Base-by-base conservation (phyloP, 192 early-diverging fungal genomes). In the Chytriomyces sp. region DNA sequence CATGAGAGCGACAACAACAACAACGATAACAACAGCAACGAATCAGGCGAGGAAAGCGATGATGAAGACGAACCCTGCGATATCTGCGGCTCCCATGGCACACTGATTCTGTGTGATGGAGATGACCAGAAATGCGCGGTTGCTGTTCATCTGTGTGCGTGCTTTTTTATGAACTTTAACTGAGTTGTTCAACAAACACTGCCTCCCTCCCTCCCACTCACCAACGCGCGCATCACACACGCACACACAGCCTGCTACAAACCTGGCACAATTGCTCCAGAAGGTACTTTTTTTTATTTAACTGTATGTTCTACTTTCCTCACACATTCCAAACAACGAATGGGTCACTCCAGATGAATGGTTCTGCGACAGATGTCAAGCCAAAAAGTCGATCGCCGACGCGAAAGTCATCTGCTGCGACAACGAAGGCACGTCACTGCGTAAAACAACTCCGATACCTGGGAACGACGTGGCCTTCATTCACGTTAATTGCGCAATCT, bases 71-170 rank as follows among this genome's bases (percentile, higher is more conserved):
- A 47, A 6, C 43, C 26, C n/a, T 71, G 69, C 44, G 10, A 9
- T 35, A 26, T 71, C 18, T 71, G 69, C 35, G 47, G 20, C 2
- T 57, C 69, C 49, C 69, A 71, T 26, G 69, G 69, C 8, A 71
- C 69, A 9, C 23, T 71, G 69, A 45, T 71, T n/a, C 69, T 71
- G 3, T 71, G 69, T 26, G 69, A 71, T 60, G 69, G 69, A 9
- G 69, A 57, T 8, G 35, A 50, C 50, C 11, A 16, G 9, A 48
- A 47, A 23, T 71, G 69, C 69, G 20, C 20, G 57, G 23, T 71
- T 20, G 69, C 69, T 26, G 69, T 71, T 8, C 69, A 71, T 60
- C 44, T 48, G 20, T 9, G 69, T 71, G 16, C 26, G 69, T 71
- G 20, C 18, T 9, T 11, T 47, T 64, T 11, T n/a, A 11, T 28